These are phyloP conservation scores for Colletotrichum somersetense DNA, from an alignment of 2,329 filamentous ascomycete genomes.

Conservation along the genomic window DNA sequence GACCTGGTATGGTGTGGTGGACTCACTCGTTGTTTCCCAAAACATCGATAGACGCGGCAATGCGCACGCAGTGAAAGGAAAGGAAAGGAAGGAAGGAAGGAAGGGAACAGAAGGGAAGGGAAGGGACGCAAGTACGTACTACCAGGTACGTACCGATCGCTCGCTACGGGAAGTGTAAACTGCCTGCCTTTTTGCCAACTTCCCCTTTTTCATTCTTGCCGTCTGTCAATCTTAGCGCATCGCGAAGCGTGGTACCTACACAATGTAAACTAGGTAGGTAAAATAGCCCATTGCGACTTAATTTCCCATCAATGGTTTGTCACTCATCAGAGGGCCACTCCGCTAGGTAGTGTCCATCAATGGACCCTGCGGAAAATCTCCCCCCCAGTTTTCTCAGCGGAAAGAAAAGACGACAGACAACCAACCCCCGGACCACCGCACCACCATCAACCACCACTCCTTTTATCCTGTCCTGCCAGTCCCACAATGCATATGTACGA, in stretches of 20 bases:
- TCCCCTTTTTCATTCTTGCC: conserved; percentile 31
- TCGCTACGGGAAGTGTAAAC: conserved; percentile 9
- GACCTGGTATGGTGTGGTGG: background rate
- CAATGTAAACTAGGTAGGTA: too few relatives aligned
- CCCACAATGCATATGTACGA: background rate
- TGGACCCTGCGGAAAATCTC: conserved; percentile 17
- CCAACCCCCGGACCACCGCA: background rate
- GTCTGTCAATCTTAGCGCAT: conserved; percentile 32
- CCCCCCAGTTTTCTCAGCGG: conserved; percentile 9
- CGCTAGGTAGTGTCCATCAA: conserved; percentile 8
- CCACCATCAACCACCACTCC: background rate
- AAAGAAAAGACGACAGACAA: background rate
- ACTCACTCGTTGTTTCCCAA: conserved; percentile 25
- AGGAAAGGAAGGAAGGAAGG: too few relatives aligned
- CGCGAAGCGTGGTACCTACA: conserved; percentile 2
- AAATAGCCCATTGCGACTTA: conserved; percentile 23
- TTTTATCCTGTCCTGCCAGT: background rate
- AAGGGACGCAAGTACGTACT: background rate
- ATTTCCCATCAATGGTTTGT: conserved; percentile 33
- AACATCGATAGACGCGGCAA: background rate
- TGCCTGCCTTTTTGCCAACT: conserved; percentile 22
- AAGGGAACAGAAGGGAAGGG: too few relatives aligned
- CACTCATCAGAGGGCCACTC: conserved; percentile 28
- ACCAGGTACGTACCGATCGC: too few relatives aligned
- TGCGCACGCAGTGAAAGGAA: background rate